phyloP scores from a whole-genome alignment of 345 rosid species.

The Viola odorata region DNA sequence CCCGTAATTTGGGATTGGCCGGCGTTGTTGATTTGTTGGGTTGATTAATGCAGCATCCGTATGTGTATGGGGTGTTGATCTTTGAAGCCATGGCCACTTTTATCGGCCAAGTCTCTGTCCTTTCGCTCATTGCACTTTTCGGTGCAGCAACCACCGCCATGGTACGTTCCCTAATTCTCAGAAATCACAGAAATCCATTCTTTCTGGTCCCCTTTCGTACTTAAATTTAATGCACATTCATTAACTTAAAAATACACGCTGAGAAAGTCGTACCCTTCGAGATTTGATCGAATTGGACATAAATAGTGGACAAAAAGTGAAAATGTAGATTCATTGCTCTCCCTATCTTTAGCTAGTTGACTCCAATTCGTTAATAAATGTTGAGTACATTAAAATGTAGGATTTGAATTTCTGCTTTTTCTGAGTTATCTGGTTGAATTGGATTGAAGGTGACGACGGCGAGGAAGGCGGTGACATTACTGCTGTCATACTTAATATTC shows the following conservation, averaged over 20 bases:
- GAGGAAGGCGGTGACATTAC: slow-evolving; percentile 64
- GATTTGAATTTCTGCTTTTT: too few species aligned
- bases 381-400: too few species aligned
- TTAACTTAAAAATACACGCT: too few species aligned
- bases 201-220: too few species aligned
- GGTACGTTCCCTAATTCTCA: slow-evolving; percentile 52
- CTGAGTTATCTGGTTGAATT: neutral
- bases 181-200: neutral
- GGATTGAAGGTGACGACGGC: slow-evolving; percentile 49
- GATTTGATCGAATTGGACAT: too few species aligned
- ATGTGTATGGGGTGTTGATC: slow-evolving; percentile 71
- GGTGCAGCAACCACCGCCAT: slow-evolving; percentile 97
- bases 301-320: too few species aligned
- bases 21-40: too few species aligned
- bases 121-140: slow-evolving; percentile 81
- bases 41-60: slow-evolving; percentile 47
- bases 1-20: neutral
- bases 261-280: too few species aligned
- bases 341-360: too few species aligned
- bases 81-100: slow-evolving; percentile 97
- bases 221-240: slow-evolving; percentile 2
- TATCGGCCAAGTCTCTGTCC: slow-evolving; percentile 83
- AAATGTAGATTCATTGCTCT: neutral
- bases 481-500: slow-evolving; percentile 79
- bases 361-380: too few species aligned